Base-by-base conservation (phyloP, 805 yeast species). In the Wickerhamomyces silvicola region DNA sequence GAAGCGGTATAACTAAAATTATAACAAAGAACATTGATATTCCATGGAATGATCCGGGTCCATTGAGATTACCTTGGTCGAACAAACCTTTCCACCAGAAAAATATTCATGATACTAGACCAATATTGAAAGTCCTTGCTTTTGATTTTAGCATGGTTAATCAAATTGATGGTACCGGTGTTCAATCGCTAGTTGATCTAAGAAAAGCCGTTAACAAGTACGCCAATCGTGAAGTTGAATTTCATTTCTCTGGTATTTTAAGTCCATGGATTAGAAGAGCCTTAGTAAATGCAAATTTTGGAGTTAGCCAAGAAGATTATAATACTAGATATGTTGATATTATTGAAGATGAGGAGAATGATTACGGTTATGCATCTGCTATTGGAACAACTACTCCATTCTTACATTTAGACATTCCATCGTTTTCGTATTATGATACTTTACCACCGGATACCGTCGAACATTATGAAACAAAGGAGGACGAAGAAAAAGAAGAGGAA, bases 11-110 rank as follows among this genome's bases (percentile, higher is more conserved):
- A 32, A 43, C 62, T n/a, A 41, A 54, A 7, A 43, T 40, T 6
- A 48, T 44, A n/a, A 40, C 52, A 30, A 56, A 46, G 35, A 50
- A 64, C 45, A 43, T 64, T 36, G 79, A 80, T 35, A 71, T 87
- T 42, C 88, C 95, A 13, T 88, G 96, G 95, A 87, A 87, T 53
- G 90, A 87, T 50, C 87, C 87, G 12, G 94, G 94, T 41, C 83
- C 75, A 21, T 60, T 65, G 21, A 39, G 39, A 3, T 50, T 54
- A 14, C 48, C 46, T 27, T 43, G 46, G 38, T 44, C 37, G 20
- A 42, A 48, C n/a, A n/a, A n/a, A n/a, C n/a, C n/a, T n/a, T n/a
- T n/a, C n/a, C n/a, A n/a, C n/a, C n/a, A n/a, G n/a, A n/a, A 32
- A 5, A 45, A 37, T 5, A 54, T 46, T 8, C 62, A 41, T 16